Percentiles rank a stretch among this genome's conserved stretches.
These are phyloP conservation scores for Anaeramoeba ignava DNA, from an alignment of 78 protist species.

Conservation along the genomic window DNA sequence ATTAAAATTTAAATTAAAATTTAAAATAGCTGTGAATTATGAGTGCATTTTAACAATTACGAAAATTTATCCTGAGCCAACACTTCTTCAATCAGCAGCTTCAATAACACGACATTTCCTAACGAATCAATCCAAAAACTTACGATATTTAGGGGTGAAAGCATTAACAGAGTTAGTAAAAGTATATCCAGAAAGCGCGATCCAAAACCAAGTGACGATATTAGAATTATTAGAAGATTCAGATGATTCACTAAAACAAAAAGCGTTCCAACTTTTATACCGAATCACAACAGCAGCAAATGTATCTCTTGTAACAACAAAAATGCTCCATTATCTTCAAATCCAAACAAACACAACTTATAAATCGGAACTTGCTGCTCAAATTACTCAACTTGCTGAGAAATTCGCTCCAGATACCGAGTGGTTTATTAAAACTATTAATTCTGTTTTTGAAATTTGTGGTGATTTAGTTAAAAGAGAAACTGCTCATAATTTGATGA, in stretches of 20 bases:
- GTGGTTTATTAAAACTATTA: not conserved
- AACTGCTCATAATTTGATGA: not conserved
- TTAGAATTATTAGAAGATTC: not conserved
- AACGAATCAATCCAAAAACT: not conserved
- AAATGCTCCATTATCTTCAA: not conserved
- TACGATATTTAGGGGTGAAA: not conserved
- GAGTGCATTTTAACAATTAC: conserved; percentile 69
- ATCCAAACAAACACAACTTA: not conserved
- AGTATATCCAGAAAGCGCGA: not conserved
- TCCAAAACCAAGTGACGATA: not conserved
- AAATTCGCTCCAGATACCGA: not conserved
- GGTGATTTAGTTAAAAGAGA: not conserved
- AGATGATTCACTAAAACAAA: not conserved
- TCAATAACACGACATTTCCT: not conserved
- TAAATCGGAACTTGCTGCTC: not conserved
- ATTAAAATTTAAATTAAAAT: not conserved
- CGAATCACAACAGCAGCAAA: not conserved
- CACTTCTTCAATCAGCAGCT: conserved; percentile 52
- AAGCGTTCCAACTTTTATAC: not conserved
- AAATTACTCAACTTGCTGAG: not conserved
- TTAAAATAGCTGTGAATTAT: conserved; percentile 53
- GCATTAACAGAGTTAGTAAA: not conserved
- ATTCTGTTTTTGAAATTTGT: not conserved
- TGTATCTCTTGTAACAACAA: not conserved
- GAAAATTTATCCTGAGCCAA: conserved; percentile 53